phyloP scores from a whole-genome alignment of 2,329 filamentous ascomycete genomes.

The Cladosporium austrohemisphaericum region DNA sequence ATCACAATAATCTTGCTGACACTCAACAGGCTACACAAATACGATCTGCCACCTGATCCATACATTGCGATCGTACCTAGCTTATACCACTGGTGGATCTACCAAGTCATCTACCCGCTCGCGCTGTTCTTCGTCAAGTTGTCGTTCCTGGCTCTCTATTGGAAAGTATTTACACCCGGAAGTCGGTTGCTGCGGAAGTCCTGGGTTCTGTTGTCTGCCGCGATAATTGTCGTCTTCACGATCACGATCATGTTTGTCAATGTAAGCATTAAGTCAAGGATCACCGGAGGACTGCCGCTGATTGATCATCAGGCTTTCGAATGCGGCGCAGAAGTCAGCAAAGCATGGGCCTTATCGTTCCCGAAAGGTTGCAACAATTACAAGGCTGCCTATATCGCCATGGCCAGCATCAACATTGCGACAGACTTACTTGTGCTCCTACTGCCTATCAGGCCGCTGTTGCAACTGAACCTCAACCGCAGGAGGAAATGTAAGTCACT shows the following conservation, averaged over 20 bases:
- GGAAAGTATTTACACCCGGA: background rate
- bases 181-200: too few relatives aligned
- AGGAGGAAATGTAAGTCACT: background rate
- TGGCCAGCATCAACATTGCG: background rate
- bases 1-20: background rate
- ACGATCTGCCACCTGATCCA: background rate
- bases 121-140: background rate
- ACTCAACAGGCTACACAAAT: background rate
- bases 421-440: background rate
- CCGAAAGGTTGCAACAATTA: background rate
- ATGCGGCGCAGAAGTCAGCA: background rate
- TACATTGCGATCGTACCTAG: background rate
- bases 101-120: background rate
- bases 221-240: too few relatives aligned
- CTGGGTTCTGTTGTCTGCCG: too few relatives aligned
- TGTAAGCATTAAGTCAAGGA: background rate
- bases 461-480: background rate
- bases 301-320: background rate
- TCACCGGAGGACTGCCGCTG: background rate
- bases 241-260: background rate
- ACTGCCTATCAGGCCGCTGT: background rate
- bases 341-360: background rate
- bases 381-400: background rate
- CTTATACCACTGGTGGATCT: background rate
- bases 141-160: background rate